Base-by-base conservation (phyloP, 257 asterid species). In the Nicotiana otophora region DNA sequence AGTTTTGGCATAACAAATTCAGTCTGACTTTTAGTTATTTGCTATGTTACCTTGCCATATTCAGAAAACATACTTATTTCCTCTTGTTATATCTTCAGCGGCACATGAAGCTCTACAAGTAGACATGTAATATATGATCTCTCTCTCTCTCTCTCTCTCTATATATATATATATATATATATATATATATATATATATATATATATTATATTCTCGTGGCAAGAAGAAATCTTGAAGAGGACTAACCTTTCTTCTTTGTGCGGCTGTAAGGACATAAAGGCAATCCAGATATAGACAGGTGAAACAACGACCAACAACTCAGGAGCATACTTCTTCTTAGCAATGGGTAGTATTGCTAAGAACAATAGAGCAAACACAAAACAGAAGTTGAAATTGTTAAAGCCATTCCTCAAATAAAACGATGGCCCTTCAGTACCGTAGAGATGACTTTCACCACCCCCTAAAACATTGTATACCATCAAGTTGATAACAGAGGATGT, bases 401-500 rank as follows among this genome's bases (percentile, higher is more conserved):
- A 96, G 57, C 98, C 97, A 85, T 96, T 96, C 91, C 87, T 89
- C 90, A 94, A 84, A 88, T 96, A 96, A 89, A 87, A 96, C 54
- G 90, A 78, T 61, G 97, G 90, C 78, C 98, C 98, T 82, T 96
- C 99, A 65, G 92, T 92, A 68, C 99, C 99, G 78, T 94, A 96
- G 86, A 96, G 87, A 86, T 96, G 98, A 84, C 99, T 96, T 90
- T 96, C 98, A 62, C 99, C 99, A 81, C 99, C 99, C 42, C 98
- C 98, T 75, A 91, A 76, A 85, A 93, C 98, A 83, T 96, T 96
- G 86, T 96, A 96, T 54, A 90, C 77, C 92, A 93, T 82, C 84
- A 96, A 88, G 89, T 96, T 96, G 91, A 96, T 83, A 88, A 94
- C 88, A 30, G 99, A 94, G 62, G 99, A 96, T 55, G 98, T 92